Percentiles rank a stretch among this genome's conserved stretches.
phyloP scores from a whole-genome alignment of 2,329 filamentous ascomycete genomes.

The Pseudocercospora eumusae region DNA sequence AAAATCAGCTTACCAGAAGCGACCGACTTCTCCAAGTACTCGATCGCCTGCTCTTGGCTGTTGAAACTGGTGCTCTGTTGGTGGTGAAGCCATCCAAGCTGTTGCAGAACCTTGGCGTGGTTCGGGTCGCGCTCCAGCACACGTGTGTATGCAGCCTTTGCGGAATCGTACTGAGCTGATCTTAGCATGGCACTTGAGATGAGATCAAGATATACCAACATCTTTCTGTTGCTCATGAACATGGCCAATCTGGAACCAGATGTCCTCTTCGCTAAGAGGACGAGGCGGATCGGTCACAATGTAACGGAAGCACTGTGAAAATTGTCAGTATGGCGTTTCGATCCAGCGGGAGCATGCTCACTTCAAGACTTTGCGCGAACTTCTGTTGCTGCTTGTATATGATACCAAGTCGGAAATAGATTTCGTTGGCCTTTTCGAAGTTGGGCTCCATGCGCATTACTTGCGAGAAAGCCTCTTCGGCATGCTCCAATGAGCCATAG shows the following conservation, averaged over 20 bases:
- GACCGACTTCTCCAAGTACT: conserved; percentile 96
- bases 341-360: conserved; percentile 45
- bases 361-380: conserved; percentile 87
- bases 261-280: conserved; percentile 93
- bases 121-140: conserved; percentile 93
- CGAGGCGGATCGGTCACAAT: conserved; percentile 91
- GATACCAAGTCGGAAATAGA: conserved; percentile 98
- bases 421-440: conserved; percentile 98
- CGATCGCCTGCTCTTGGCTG: conserved; percentile 93
- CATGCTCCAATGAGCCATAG: conserved; percentile 94
- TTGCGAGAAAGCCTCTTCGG: conserved; percentile 95
- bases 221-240: conserved; percentile 99
- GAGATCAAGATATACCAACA: conserved; percentile 57
- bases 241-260: conserved; percentile 99
- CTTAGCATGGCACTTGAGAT: conserved; percentile 34
- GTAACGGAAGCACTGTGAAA: conserved; percentile 88
- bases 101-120: conserved; percentile 96
- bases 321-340: conserved; percentile 27
- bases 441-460: conserved; percentile 98
- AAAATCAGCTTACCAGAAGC: conserved; percentile 68
- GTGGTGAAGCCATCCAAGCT: conserved; percentile 96
- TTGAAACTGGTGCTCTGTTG: conserved; percentile 89
- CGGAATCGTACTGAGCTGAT: conserved; percentile 74
- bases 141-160: conserved; percentile 87
- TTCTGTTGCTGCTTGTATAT: conserved; percentile 99